Conservation (phyloP, 2,329 filamentous ascomycete genomes). For the Apiospora sp. region DNA sequence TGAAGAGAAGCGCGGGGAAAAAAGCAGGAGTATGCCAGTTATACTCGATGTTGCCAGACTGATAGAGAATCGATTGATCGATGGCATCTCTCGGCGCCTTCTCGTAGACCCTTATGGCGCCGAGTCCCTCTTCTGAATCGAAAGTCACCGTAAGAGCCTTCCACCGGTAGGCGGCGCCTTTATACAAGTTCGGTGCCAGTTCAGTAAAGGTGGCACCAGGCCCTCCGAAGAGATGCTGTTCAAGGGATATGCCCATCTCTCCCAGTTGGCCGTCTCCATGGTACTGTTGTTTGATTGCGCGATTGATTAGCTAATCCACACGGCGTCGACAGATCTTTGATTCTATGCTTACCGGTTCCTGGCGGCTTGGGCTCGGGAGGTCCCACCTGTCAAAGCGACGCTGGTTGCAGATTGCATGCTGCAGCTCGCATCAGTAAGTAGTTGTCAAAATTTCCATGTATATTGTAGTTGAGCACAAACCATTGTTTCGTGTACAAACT, state of each 20-base stretch:
- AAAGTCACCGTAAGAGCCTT: accelerated
- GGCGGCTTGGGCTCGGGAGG: accelerated
- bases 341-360: not conserved
- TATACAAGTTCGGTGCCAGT: accelerated
- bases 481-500: not conserved
- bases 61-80: accelerated
- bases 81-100: not conserved
- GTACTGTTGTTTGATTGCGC: not conserved
- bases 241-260: not conserved
- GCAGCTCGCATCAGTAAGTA: not conserved
- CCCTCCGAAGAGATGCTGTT: not conserved
- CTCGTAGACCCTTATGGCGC: not conserved
- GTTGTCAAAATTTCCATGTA: not conserved
- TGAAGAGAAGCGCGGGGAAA: not conserved
- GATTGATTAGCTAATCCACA: not conserved
- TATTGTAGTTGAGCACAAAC: not conserved
- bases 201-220: not conserved
- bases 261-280: not conserved
- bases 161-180: not conserved
- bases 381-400: not conserved
- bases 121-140: not conserved
- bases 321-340: not conserved
- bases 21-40: not conserved
- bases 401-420: not conserved
- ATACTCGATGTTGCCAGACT: not conserved